Conservation (phyloP, 495 filamentous ascomycete genomes). For the Elasticomyces elasticus region DNA sequence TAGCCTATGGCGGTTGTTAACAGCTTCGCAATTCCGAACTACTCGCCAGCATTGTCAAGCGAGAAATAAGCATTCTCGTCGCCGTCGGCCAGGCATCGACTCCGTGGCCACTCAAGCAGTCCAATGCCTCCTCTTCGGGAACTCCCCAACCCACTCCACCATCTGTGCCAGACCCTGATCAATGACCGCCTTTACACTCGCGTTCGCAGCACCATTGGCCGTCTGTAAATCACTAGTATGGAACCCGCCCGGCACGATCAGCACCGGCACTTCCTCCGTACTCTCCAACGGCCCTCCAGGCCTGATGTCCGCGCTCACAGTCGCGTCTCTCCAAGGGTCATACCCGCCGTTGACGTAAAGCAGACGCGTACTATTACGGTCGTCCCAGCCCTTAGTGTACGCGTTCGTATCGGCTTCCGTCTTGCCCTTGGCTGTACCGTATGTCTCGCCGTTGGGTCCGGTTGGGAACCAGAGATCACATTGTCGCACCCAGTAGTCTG, state of each 20-base stretch:
- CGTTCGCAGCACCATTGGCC: constrained; percentile 37
- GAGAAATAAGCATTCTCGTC: too few species aligned
- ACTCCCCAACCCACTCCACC: constrained; percentile 40
- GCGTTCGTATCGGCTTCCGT: constrained; percentile 47
- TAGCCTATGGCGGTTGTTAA: too few species aligned
- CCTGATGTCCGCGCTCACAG: constrained; percentile 42
- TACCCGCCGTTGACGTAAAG: constrained; percentile 55
- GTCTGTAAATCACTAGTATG: constrained; percentile 44
- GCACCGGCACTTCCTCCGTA: constrained; percentile 36
- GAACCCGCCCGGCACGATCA: constrained; percentile 46
- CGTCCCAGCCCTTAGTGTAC: constrained; percentile 50
- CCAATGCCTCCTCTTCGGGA: constrained; percentile 8
- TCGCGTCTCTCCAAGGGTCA: constrained; percentile 49
- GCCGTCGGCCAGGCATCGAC: too few species aligned
- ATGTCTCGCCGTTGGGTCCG: constrained; percentile 40
- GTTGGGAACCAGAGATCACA: constrained; percentile 52
- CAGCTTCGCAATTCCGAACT: too few species aligned
- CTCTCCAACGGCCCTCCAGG: constrained; percentile 45
- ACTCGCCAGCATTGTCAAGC: too few species aligned
- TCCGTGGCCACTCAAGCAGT: too few species aligned
- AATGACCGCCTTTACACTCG: constrained; percentile 32
- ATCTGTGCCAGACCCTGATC: constrained; percentile 38
- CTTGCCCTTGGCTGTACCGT: constrained; percentile 41
- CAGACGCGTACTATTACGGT: constrained; percentile 47
- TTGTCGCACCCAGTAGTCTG: constrained; percentile 49